These are phyloP conservation scores for Aspergillus panamensis DNA, from an alignment of 495 filamentous ascomycete genomes.

Conservation along the genomic window DNA sequence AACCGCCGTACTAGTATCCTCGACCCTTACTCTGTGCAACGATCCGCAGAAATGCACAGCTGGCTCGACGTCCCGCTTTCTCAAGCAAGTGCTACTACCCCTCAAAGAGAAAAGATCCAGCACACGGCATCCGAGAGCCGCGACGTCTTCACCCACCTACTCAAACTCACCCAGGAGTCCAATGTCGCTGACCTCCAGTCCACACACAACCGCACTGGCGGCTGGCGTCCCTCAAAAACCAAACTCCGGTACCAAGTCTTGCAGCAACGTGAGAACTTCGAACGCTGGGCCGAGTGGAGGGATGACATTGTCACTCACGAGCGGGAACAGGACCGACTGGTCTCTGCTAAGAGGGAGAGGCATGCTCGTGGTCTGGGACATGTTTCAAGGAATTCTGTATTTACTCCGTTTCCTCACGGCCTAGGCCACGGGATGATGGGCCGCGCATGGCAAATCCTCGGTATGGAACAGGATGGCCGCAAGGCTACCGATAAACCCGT, in stretches of 20 bases:
- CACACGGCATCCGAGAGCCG: slow-evolving; percentile 63
- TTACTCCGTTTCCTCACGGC: slow-evolving; percentile 32
- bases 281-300: slow-evolving; percentile 58
- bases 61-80: slow-evolving; percentile 65
- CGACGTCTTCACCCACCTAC: slow-evolving; percentile 67
- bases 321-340: slow-evolving; percentile 42
- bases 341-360: slow-evolving; percentile 35
- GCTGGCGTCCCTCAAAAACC: slow-evolving; percentile 58
- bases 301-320: slow-evolving; percentile 50
- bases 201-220: slow-evolving; percentile 45
- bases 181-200: slow-evolving; percentile 54
- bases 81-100: slow-evolving; percentile 39
- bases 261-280: slow-evolving; percentile 58
- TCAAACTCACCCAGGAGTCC: slow-evolving; percentile 60
- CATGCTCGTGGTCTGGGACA: slow-evolving; percentile 28
- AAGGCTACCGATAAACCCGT: slow-evolving; percentile 20
- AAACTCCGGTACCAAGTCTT: slow-evolving; percentile 58
- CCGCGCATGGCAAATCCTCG: slow-evolving; percentile 43
- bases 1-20: slow-evolving; percentile 61
- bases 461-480: slow-evolving; percentile 40
- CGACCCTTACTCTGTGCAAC: slow-evolving; percentile 58
- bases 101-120: slow-evolving; percentile 52
- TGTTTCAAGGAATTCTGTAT: slow-evolving; percentile 31
- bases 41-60: slow-evolving; percentile 46
- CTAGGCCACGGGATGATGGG: slow-evolving; percentile 46